Conservation (phyloP, 192 early-diverging fungal genomes). For the Gamsiella multidivaricata region DNA sequence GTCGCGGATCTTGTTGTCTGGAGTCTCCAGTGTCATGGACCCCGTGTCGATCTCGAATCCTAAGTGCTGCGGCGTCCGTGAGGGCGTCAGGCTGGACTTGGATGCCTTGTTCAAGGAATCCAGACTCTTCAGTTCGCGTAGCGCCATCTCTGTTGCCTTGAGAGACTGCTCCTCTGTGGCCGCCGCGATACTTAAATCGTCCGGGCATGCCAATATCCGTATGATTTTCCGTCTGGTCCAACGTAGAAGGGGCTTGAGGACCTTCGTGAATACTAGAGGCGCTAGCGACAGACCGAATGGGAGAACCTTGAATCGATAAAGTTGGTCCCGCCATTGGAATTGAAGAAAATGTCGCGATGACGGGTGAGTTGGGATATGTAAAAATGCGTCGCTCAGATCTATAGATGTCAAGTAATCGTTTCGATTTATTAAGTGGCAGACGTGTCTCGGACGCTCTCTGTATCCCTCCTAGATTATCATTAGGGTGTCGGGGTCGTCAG, state of each 20-base stretch:
- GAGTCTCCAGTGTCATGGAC: conserved; percentile 28
- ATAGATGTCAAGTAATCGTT: conserved; percentile 26
- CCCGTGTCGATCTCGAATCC: conserved; percentile 36
- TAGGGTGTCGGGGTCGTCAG: conserved; percentile 13
- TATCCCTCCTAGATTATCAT: conserved; percentile 21
- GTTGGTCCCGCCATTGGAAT: conserved; percentile 28
- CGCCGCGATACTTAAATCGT: conserved; percentile 32
- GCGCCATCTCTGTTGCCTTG: conserved; percentile 8
- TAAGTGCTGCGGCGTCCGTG: conserved; percentile 27
- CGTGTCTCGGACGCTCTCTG: conserved; percentile 20
- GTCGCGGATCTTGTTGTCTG: conserved; percentile 35
- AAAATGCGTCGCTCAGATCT: conserved; percentile 43
- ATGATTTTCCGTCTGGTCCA: conserved; percentile 27
- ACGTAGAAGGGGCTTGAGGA: conserved; percentile 23
- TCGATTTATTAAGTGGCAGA: conserved; percentile 18
- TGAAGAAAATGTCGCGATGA: conserved; percentile 33
- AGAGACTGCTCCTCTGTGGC: background rate
- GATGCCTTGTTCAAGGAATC: conserved; percentile 24
- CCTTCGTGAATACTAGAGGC: conserved; percentile 50
- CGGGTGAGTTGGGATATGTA: conserved; percentile 46
- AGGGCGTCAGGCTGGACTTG: conserved; percentile 32
- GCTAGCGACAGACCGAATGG: conserved; percentile 47
- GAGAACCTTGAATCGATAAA: conserved; percentile 41
- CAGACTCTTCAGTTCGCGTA: conserved; percentile 9
- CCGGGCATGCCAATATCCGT: conserved; percentile 30